Evolutionary conservation across 805 yeast species (phyloP).

Genomic region (Saccharomycopsis sp.): DNA sequence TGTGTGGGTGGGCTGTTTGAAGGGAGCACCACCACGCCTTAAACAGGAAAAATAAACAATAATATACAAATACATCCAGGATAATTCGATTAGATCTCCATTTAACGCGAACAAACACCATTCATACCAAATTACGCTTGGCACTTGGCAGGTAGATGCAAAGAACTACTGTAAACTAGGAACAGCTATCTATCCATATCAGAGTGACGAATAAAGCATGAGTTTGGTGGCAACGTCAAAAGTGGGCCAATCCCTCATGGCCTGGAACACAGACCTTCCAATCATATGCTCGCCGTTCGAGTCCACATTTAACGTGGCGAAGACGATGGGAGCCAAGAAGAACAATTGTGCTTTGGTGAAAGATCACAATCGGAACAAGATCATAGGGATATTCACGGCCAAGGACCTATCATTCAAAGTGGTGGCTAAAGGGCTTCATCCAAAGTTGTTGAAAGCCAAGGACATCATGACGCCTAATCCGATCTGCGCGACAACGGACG

Average conservation of each 20-base stretch:
- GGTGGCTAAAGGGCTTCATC: constrained; percentile 27
- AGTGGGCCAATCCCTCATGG: constrained; percentile 9
- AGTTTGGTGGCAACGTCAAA: not conserved
- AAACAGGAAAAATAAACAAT: too few relatives aligned
- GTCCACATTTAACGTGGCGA: constrained; percentile 29
- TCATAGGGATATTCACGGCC: constrained; percentile 37
- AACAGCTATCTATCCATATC: too few relatives aligned
- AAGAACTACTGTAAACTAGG: too few relatives aligned
- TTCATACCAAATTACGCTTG: too few relatives aligned
- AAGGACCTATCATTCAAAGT: constrained; percentile 40
- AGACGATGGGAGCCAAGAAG: constrained; percentile 31
- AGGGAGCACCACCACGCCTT: too few relatives aligned
- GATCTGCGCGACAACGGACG: constrained; percentile 28
- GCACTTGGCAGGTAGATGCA: too few relatives aligned
- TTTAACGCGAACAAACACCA: too few relatives aligned
- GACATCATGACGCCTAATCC: constrained; percentile 36
- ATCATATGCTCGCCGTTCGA: constrained; percentile 30
- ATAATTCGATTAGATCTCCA: too few relatives aligned
- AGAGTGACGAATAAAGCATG: too few relatives aligned
- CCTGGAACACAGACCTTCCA: constrained; percentile 29
- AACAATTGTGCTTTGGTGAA: constrained; percentile 36
- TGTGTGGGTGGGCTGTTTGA: too few relatives aligned
- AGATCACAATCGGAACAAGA: constrained; percentile 23
- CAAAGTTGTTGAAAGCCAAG: constrained; percentile 26
- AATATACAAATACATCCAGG: too few relatives aligned